Base-by-base conservation (phyloP, 371 early-diverging fungal species). In the Nematocida sp. region DNA sequence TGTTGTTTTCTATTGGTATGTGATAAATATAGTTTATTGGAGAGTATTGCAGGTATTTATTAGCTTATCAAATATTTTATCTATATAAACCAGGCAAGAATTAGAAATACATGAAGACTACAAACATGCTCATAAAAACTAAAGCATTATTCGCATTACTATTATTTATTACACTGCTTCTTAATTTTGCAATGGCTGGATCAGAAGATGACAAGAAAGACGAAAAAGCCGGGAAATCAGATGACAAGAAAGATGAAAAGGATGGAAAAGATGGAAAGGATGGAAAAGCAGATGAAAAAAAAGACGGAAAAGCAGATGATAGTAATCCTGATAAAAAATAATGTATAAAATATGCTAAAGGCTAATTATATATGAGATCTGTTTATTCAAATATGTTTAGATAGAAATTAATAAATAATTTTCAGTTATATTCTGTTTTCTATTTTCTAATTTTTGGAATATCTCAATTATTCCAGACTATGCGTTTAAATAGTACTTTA, bases 41-140 rank as follows among this genome's bases (percentile, higher is more conserved):
- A 18, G 9, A 50, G 9, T 50, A 9, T 13, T 9, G 0, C 13
- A 9, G 9, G 18, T 1, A 27, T 23, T 23, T 1, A 58, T 58
- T 58, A 58, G 58, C 58, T 27, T 58, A 58, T 58, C 58, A 58
- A 9, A n/a, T 58, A 58, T n/a, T 58, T 1, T 0, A 58, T 23
- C 25, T 58, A 58, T 58, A 58, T 58, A 58, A 54, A 3, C 11
- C 11, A 58, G 58, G 9, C 11, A 23, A 3, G 18, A 50, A 11
- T 9, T 58, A 23, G 58, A 58, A 58, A 58, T 9, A 27, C 27
- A 58, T 58, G 58, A 58, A 58, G 58, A 58, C 7, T 23, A 58
- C 58, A 58, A 58, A 7, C 11, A 58, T 2, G 3, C 0, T 58
- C 23, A 58, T n/a, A 23, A 58, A 58, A 58, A 58, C 27, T n/a